Percentiles rank a stretch among this genome's conserved stretches.
phyloP scores from a whole-genome alignment of 2,329 filamentous ascomycete genomes.

The Sphaceloma murrayae region DNA sequence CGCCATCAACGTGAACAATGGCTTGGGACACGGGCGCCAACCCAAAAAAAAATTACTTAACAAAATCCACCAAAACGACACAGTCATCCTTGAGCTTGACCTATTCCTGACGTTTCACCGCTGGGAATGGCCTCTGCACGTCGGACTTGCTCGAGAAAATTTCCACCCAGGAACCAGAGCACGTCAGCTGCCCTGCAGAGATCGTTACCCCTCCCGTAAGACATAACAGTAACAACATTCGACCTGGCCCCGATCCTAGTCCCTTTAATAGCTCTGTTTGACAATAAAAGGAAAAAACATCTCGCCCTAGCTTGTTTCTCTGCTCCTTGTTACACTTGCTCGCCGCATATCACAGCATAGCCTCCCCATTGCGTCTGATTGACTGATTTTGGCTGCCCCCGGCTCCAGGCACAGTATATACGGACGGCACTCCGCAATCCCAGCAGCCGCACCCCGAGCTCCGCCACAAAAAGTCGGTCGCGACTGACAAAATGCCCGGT shows the following conservation, averaged over 20 bases:
- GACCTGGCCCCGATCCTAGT: neutral
- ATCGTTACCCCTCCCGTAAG: neutral
- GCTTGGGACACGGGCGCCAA: too few species aligned
- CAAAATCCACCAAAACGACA: constrained; percentile 1
- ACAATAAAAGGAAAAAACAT: too few species aligned
- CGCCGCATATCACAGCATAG: too few species aligned
- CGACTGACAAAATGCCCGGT: constrained; percentile 24
- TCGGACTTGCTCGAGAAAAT: constrained; percentile 10
- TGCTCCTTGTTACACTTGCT: too few species aligned
- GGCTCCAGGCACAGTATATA: too few species aligned
- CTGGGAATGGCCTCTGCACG: neutral
- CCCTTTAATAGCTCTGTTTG: too few species aligned
- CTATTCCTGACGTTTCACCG: constrained; percentile 2
- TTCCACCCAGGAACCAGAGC: neutral
- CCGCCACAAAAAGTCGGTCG: neutral
- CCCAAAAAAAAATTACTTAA: too few species aligned
- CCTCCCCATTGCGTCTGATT: too few species aligned
- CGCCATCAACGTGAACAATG: neutral
- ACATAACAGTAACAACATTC: neutral
- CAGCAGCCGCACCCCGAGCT: constrained; percentile 1
- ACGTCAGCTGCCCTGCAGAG: neutral
- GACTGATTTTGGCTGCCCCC: too few species aligned
- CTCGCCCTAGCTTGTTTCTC: too few species aligned
- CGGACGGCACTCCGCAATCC: too few species aligned
- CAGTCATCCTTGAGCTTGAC: constrained; percentile 3